A percentile compares a stretch with the other conserved stretches of the same genome.
Evolutionary conservation across 2,329 filamentous ascomycete species (phyloP).

Genomic region (Massarina eburnea): DNA sequence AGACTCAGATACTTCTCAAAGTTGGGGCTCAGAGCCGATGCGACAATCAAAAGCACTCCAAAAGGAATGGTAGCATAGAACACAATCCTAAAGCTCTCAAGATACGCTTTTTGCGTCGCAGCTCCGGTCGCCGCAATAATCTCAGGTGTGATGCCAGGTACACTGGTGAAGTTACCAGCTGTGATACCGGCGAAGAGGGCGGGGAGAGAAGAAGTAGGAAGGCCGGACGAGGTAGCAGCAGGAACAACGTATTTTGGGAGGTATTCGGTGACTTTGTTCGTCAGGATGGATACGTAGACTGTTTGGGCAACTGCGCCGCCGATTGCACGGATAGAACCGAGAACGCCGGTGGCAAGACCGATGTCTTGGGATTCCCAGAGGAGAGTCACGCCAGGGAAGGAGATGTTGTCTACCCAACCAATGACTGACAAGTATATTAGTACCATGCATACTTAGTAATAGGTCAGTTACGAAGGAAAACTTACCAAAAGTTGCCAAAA

Average conservation of each 20-base stretch:
- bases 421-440: constrained; percentile 23
- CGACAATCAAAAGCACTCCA: constrained; percentile 22
- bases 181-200: constrained; percentile 27
- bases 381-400: constrained; percentile 27
- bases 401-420: constrained; percentile 37
- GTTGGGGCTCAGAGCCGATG: constrained; percentile 20
- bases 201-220: constrained; percentile 22
- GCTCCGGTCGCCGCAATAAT: constrained; percentile 33
- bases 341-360: constrained; percentile 32
- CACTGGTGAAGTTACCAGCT: constrained; percentile 21
- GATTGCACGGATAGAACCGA: constrained; percentile 32
- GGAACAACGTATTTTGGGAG: constrained; percentile 29
- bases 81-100: constrained; percentile 20
- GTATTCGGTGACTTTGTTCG: constrained; percentile 28
- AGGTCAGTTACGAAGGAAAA: neutral
- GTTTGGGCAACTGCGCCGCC: constrained; percentile 23
- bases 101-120: constrained; percentile 46
- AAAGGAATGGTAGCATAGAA: constrained; percentile 32
- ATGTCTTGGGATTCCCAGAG: constrained; percentile 38
- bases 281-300: constrained; percentile 36
- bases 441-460: constrained; percentile 3
- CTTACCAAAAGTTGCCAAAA: constrained; percentile 8
- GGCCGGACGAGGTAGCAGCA: constrained; percentile 25
- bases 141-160: constrained; percentile 28
- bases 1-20: constrained; percentile 25